Evolutionary conservation across 345 rosid species (phyloP).

Genomic region (Eutrema heterophyllum): DNA sequence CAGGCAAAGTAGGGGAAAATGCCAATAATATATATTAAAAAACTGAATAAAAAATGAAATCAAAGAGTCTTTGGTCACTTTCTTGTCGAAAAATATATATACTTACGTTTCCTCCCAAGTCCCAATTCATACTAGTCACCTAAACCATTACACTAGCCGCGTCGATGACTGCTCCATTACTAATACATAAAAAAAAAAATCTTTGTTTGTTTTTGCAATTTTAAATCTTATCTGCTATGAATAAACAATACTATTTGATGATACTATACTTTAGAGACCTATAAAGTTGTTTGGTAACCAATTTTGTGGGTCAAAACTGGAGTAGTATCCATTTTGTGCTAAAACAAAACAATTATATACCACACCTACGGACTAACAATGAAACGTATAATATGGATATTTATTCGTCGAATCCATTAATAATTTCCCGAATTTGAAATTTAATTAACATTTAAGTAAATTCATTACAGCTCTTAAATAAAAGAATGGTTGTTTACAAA

Average conservation of each 20-base stretch:
- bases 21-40: neutral
- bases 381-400: neutral
- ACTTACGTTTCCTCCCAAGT: neutral
- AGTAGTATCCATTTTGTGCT: neutral
- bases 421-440: neutral
- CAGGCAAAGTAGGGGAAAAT: neutral
- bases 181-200: neutral
- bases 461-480: neutral
- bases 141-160: slow-evolving; percentile 16
- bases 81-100: neutral
- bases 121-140: neutral
- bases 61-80: neutral
- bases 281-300: neutral
- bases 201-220: neutral
- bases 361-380: neutral
- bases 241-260: neutral
- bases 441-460: neutral
- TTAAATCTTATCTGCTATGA: neutral
- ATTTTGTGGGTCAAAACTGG: neutral
- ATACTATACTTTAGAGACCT: neutral
- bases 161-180: neutral
- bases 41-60: neutral
- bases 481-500: neutral
- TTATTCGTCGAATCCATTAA: neutral
- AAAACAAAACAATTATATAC: neutral